These are phyloP conservation scores for Posidonia australis DNA, from an alignment of 106 monocot genomes.

Conservation along the genomic window DNA sequence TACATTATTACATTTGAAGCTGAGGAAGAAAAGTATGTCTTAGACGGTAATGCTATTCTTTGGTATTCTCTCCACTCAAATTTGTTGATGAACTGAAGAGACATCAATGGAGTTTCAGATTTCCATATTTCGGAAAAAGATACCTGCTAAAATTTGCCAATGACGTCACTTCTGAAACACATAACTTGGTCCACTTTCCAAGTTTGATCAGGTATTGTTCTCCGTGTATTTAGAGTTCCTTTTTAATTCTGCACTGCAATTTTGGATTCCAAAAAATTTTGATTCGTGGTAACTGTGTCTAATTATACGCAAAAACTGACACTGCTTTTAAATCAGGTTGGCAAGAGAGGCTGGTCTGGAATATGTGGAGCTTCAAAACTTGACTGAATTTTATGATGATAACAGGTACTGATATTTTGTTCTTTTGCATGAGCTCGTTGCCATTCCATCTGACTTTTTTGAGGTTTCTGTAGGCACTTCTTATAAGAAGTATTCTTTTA, in stretches of 20 bases:
- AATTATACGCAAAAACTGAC: neutral
- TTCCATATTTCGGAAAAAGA: conserved; percentile 95
- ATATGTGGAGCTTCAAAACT: conserved; percentile 89
- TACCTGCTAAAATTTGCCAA: conserved; percentile 80
- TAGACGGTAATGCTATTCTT: neutral
- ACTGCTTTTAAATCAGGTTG: conserved; percentile 39
- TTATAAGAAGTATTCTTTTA: no score
- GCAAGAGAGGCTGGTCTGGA: conserved; percentile 93
- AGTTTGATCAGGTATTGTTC: conserved; percentile 68
- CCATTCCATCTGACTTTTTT: neutral
- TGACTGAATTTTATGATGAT: conserved; percentile 98
- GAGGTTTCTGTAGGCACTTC: neutral
- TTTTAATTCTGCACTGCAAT: neutral
- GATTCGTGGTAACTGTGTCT: neutral
- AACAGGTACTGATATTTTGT: conserved; percentile 42
- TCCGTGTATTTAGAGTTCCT: neutral
- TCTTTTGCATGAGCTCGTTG: neutral
- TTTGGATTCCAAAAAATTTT: neutral
- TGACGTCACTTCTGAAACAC: conserved; percentile 51
- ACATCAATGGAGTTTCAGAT: conserved; percentile 31
- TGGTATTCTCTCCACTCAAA: neutral
- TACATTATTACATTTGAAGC: conserved; percentile 88
- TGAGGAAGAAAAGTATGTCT: conserved; percentile 89
- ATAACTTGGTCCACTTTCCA: conserved; percentile 93
- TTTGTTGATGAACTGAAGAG: neutral